Percentiles rank a stretch among this genome's conserved stretches.
Conservation (phyloP, 805 yeast genomes). For the Ogataea ramenticola region DNA sequence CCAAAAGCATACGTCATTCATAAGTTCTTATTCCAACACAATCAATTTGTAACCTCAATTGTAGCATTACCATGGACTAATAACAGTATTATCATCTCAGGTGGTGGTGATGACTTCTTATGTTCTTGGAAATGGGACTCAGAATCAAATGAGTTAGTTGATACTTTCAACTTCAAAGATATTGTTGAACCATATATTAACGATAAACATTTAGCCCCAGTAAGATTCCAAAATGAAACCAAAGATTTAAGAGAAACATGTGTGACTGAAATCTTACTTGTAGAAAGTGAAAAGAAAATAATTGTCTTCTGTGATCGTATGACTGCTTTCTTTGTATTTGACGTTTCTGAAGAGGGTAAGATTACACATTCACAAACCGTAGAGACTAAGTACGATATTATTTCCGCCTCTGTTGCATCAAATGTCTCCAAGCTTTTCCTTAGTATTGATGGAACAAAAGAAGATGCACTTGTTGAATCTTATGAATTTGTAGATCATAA, state of each 20-base stretch:
- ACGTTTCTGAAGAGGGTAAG: slow-evolving; percentile 21
- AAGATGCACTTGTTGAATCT: slow-evolving; percentile 15
- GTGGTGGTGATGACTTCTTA: slow-evolving; percentile 83
- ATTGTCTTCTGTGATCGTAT: slow-evolving; percentile 43
- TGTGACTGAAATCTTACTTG: slow-evolving; percentile 30
- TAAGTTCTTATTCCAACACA: slow-evolving; percentile 81
- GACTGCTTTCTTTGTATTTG: slow-evolving; percentile 32
- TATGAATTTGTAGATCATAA: slow-evolving; percentile 18
- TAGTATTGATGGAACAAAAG: slow-evolving; percentile 18
- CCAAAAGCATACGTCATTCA: slow-evolving; percentile 77
- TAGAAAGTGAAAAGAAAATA: slow-evolving; percentile 23
- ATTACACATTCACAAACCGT: slow-evolving; percentile 27
- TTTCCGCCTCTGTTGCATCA: slow-evolving; percentile 17
- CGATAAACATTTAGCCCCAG: slow-evolving; percentile 57
- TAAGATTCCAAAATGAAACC: slow-evolving; percentile 49
- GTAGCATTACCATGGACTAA: slow-evolving; percentile 44
- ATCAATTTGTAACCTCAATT: slow-evolving; percentile 69
- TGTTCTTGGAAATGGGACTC: slow-evolving; percentile 72
- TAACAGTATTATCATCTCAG: slow-evolving; percentile 54
- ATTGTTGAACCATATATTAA: slow-evolving; percentile 36
- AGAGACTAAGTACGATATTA: slow-evolving; percentile 16
- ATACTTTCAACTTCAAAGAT: slow-evolving; percentile 29
- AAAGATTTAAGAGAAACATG: slow-evolving; percentile 42
- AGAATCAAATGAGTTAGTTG: slow-evolving; percentile 36
- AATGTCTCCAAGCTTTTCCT: slow-evolving; percentile 16